Evolutionary conservation across 2,329 filamentous ascomycete genomes (phyloP).

Genomic region (Fusarium sp.): DNA sequence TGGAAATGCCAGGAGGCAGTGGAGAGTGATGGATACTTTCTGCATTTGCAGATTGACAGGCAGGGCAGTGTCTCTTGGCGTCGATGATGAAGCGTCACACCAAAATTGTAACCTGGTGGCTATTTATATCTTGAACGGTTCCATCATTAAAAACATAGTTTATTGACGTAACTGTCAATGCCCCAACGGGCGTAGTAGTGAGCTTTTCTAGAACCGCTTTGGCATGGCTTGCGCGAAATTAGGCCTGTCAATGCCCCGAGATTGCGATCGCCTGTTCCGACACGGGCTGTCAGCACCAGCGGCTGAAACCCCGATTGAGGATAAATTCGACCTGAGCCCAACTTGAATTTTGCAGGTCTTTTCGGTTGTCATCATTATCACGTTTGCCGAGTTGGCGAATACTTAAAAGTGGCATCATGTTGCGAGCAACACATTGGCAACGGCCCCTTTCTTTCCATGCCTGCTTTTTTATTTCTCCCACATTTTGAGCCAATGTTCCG

Average conservation of each 20-base stretch:
- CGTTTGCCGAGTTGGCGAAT: neutral
- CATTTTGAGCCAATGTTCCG: neutral
- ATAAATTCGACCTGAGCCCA: neutral
- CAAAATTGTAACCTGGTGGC: neutral
- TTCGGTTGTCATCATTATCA: neutral
- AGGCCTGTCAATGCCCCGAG: neutral
- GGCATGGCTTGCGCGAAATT: neutral
- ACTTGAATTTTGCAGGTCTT: neutral
- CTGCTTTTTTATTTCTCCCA: neutral
- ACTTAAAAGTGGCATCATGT: neutral
- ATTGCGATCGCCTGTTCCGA: slow-evolving; percentile 10
- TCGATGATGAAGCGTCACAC: neutral
- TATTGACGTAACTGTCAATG: neutral
- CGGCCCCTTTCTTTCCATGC: neutral
- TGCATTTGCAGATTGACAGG: neutral
- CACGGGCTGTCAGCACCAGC: neutral
- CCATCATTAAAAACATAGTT: neutral
- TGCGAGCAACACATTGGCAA: neutral
- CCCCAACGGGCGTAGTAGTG: neutral
- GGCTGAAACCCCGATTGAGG: neutral
- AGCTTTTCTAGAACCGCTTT: neutral
- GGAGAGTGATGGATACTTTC: neutral
- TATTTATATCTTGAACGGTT: neutral
- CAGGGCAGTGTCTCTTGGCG: neutral
- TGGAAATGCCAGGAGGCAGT: neutral